phyloP scores from a whole-genome alignment of 1,284 basidiomycete genomes.

The Marasmius sp. region DNA sequence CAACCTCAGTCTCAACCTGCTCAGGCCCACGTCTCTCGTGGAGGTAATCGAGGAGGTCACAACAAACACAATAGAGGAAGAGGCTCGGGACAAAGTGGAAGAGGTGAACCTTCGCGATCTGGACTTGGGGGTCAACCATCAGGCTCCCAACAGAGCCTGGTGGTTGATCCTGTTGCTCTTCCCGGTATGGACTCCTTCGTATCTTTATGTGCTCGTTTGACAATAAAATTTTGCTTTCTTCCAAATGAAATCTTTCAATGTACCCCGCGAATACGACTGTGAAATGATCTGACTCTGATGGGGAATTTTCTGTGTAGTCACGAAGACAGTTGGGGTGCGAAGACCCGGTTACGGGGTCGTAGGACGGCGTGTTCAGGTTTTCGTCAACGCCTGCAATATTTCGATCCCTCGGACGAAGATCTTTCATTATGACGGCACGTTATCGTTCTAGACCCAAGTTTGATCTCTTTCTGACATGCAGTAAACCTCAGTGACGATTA shows the following conservation, averaged over 20 bases:
- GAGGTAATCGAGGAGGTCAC: background rate
- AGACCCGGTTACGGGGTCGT: constrained; percentile 25
- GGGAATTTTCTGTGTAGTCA: background rate
- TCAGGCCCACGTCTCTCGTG: background rate
- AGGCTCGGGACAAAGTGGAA: background rate
- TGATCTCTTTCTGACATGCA: constrained; percentile 7
- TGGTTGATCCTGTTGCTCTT: background rate
- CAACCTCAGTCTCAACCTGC: background rate
- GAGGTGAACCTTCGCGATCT: background rate
- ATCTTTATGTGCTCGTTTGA: background rate
- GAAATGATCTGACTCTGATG: too few species aligned
- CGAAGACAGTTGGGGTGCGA: constrained; percentile 42
- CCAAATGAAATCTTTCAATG: background rate
- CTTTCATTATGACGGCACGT: background rate
- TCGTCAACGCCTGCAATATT: constrained; percentile 32
- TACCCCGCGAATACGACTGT: background rate
- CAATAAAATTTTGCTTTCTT: background rate
- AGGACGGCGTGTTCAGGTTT: constrained; percentile 32
- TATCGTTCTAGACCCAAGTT: background rate
- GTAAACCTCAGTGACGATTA: constrained; percentile 34
- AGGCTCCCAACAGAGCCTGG: constrained; percentile 2
- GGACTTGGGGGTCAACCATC: constrained; percentile 9
- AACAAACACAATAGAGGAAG: background rate
- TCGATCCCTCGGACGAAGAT: background rate
- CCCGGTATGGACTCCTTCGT: background rate